Percentiles rank a stretch among this genome's conserved stretches.
phyloP scores from a whole-genome alignment of 2,329 filamentous ascomycete species.

The Alternaria postmessia region DNA sequence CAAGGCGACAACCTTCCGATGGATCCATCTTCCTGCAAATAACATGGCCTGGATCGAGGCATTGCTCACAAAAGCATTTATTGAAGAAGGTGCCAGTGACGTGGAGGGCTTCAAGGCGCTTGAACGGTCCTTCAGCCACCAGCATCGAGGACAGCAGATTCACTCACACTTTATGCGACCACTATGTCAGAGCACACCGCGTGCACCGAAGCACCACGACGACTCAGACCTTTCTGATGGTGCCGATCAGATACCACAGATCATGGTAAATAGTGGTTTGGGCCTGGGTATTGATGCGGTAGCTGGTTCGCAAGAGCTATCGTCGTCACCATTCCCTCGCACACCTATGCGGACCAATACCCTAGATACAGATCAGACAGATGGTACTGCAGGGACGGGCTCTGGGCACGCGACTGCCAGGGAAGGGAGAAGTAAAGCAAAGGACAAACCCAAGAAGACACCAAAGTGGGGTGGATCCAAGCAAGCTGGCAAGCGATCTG shows the following conservation, averaged over 20 bases:
- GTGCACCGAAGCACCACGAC: conserved; percentile 40
- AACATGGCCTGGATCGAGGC: conserved; percentile 70
- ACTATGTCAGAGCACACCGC: conserved; percentile 60
- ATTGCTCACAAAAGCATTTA: conserved; percentile 69
- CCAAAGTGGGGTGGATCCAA: conserved; percentile 41
- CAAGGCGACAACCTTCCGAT: conserved; percentile 53
- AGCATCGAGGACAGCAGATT: conserved; percentile 65
- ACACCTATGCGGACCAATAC: conserved; percentile 41
- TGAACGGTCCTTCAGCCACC: conserved; percentile 68
- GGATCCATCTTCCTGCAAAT: conserved; percentile 58
- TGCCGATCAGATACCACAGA: conserved; percentile 42
- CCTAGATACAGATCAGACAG: conserved; percentile 43
- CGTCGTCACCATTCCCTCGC: conserved; percentile 27
- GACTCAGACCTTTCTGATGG: conserved; percentile 47
- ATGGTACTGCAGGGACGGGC: conserved; percentile 38
- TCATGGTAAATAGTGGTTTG: conserved; percentile 33
- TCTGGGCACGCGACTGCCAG: conserved; percentile 30
- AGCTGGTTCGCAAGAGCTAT: conserved; percentile 30
- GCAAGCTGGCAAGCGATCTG: conserved; percentile 31
- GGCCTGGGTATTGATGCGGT: conserved; percentile 39
- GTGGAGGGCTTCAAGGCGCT: conserved; percentile 70
- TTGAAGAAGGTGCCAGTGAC: conserved; percentile 69
- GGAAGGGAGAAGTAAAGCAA: conserved; percentile 39
- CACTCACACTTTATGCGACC: conserved; percentile 71
- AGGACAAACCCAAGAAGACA: conserved; percentile 44